Evolutionary conservation across 805 yeast species (phyloP), one percentile per base, ranked within the genome.

Genomic region (Isabelozyma gotoi): DNA sequence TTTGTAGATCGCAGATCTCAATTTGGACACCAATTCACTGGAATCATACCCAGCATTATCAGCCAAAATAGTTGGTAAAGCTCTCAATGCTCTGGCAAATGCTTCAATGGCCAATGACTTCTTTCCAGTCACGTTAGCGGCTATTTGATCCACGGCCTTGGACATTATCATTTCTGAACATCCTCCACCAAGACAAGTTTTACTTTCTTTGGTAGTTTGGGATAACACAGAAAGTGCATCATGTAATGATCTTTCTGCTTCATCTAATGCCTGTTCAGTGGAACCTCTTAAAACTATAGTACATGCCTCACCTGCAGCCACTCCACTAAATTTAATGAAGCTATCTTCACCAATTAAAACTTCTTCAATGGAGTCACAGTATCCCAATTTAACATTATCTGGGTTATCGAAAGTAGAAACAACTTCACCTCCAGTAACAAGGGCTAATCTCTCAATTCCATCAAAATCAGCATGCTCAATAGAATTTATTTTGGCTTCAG

Each of bases 401-500:
- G 98, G 96, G 53, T 84, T 77, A 62, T 94, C 99, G 63, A 94
- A 94, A 2, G 98, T 92, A 6, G 98, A 90, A 2, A 84, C 96
- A 41, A 94, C 97, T 74, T 94, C 98, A 61, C 97, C 99, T 41
- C 99, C 99, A 10, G 98, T 91, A 24, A 90, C 99, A 33, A 92
- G 74, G 2, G 99, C 96, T 53, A 94, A 78, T 63, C 98, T 83
- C 73, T 94, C 99, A 43, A 94, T 88, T 59, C 98, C 99, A 59
- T 88, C 98, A 57, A 94, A 94, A 67, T 94, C 99, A 12, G 99
- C 98, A 62, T 94, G 99, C 67, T 94, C 99, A 50, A 94, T 89
- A 17, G 97, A 83, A 66, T 88, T 91, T 56, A 94, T 87, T 42
- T 83, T 81, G 35, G 89, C 68, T 54, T 92, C 99, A 5, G 96